Percentiles rank a stretch among this genome's conserved stretches.
These are phyloP conservation scores for Elsinoe arachidis DNA, from an alignment of 2,329 filamentous ascomycete species.

Conservation along the genomic window DNA sequence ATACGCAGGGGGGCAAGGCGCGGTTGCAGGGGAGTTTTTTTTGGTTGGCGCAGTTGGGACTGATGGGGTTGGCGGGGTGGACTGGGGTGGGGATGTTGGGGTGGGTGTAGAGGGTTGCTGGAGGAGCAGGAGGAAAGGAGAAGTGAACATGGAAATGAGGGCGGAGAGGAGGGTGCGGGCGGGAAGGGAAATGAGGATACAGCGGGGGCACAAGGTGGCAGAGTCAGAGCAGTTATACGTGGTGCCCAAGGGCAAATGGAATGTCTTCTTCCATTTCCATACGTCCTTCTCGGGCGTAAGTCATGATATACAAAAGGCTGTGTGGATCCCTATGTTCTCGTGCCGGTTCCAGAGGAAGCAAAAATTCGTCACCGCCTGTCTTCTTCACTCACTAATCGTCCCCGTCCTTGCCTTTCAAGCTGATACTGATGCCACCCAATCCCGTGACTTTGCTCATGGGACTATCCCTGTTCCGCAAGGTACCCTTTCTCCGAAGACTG, in stretches of 20 bases:
- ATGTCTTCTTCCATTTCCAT: not conserved
- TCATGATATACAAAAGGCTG: conserved; percentile 3
- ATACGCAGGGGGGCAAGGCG: conserved; percentile 35
- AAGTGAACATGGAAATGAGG: not conserved
- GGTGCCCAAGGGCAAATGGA: too few species aligned
- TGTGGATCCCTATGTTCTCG: not conserved
- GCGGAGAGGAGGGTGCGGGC: too few species aligned
- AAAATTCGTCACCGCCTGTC: not conserved
- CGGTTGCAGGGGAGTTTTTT: conserved; percentile 32
- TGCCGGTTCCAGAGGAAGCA: not conserved
- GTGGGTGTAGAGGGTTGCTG: conserved; percentile 1
- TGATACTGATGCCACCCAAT: conserved; percentile 23
- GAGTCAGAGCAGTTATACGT: too few species aligned
- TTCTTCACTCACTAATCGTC: not conserved
- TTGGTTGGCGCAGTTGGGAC: conserved; percentile 23
- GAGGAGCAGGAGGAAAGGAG: not conserved
- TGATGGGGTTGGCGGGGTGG: conserved; percentile 25
- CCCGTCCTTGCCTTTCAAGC: conserved; percentile 9
- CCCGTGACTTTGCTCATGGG: conserved; percentile 28
- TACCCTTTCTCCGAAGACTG: conserved; percentile 36
- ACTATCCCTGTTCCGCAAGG: conserved; percentile 35
- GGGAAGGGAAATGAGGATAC: too few species aligned
- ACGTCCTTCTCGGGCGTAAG: not conserved
- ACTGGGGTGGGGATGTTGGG: conserved; percentile 22
- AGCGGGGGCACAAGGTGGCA: too few species aligned